Conservation (phyloP, 164 flowering plant genomes). For the Cinnamomum chago region DNA sequence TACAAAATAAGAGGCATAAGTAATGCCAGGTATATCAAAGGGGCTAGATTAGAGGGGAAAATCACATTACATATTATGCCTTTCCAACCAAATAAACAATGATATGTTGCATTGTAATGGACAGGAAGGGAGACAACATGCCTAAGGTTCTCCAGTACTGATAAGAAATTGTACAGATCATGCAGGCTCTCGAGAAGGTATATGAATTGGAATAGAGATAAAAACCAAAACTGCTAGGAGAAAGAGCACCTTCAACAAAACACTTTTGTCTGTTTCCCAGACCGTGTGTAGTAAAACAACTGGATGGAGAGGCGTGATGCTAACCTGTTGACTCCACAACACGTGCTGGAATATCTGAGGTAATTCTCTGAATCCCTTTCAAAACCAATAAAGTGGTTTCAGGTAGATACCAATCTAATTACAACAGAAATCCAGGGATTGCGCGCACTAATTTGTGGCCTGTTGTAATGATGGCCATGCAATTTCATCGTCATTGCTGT, state of each 20-base stretch:
- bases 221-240: neutral
- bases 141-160: neutral
- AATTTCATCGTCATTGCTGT: slow-evolving; percentile 66
- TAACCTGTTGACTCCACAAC: neutral
- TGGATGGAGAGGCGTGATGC: neutral
- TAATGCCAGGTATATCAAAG: neutral
- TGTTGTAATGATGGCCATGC: slow-evolving; percentile 70
- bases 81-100: neutral
- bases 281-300: neutral
- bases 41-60: neutral
- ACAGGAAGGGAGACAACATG: neutral
- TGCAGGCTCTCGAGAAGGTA: neutral
- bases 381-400: neutral
- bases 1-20: no score
- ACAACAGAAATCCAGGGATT: no score
- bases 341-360: neutral
- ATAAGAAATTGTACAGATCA: neutral
- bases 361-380: neutral
- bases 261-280: neutral
- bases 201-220: neutral
- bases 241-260: neutral
- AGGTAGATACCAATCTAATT: neutral
- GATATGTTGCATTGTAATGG: neutral
- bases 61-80: neutral
- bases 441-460: slow-evolving; percentile 25